Conservation (phyloP, 768 basidiomycete genomes). For the Vararia minispora region DNA sequence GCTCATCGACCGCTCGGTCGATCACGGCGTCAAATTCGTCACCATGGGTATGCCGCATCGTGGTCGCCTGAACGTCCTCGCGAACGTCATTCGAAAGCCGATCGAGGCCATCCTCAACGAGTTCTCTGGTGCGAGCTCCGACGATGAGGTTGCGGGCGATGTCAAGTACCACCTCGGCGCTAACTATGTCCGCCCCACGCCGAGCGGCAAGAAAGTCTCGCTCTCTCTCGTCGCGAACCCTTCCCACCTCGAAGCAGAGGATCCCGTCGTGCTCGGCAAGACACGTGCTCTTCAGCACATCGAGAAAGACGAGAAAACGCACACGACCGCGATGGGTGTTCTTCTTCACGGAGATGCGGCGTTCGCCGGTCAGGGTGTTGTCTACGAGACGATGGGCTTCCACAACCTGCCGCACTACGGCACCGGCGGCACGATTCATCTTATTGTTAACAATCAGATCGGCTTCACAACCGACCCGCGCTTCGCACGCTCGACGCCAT, state of each 20-base stretch:
- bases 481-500: slow-evolving; percentile 94
- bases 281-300: slow-evolving; percentile 96
- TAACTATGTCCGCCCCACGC: slow-evolving; percentile 96
- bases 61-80: slow-evolving; percentile 94
- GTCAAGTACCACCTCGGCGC: slow-evolving; percentile 99
- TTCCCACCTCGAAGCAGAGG: slow-evolving; percentile 94
- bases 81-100: slow-evolving; percentile 97
- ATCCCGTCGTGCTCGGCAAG: slow-evolving; percentile 98
- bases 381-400: slow-evolving; percentile 99
- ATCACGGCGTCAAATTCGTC: slow-evolving; percentile 89
- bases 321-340: slow-evolving; percentile 87
- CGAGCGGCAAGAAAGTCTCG: slow-evolving; percentile 94
- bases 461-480: slow-evolving; percentile 99
- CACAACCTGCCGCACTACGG: slow-evolving; percentile 92
- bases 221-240: slow-evolving; percentile 98
- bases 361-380: slow-evolving; percentile 95
- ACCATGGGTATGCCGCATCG: slow-evolving; percentile 99
- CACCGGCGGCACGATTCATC: slow-evolving; percentile 94
- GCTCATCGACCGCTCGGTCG: slow-evolving; percentile 95
- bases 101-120: slow-evolving; percentile 97
- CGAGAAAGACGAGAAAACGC: slow-evolving; percentile 72
- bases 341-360: slow-evolving; percentile 97
- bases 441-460: slow-evolving; percentile 99
- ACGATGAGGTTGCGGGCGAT: slow-evolving; percentile 84
- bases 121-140: slow-evolving; percentile 68